Evolutionary conservation across 2,329 filamentous ascomycete genomes (phyloP).

Genomic region (Hymenoscyphus infarciens): DNA sequence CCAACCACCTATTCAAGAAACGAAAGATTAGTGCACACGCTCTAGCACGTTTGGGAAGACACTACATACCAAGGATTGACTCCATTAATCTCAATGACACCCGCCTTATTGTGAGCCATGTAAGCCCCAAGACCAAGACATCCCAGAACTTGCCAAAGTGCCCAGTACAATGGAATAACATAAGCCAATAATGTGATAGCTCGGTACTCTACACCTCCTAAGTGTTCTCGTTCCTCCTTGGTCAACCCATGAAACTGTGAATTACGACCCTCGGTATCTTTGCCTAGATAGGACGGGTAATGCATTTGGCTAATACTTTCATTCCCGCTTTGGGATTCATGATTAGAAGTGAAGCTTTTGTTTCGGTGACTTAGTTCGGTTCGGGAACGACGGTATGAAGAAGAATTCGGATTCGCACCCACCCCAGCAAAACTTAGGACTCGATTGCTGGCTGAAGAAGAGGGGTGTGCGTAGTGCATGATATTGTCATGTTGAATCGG

Average conservation of each 20-base stretch:
- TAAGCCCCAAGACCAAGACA: slow-evolving; percentile 59
- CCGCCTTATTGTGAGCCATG: slow-evolving; percentile 50
- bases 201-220: slow-evolving; percentile 62
- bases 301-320: slow-evolving; percentile 1
- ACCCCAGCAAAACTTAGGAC: slow-evolving; percentile 23
- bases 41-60: not conserved
- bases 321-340: not conserved
- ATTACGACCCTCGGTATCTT: slow-evolving; percentile 44
- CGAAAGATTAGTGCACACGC: not conserved
- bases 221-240: slow-evolving; percentile 50
- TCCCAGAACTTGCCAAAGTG: slow-evolving; percentile 56
- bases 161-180: slow-evolving; percentile 58
- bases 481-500: not conserved
- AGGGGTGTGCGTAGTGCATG: not conserved
- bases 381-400: slow-evolving; percentile 10
- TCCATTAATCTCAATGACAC: slow-evolving; percentile 49
- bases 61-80: slow-evolving; percentile 54
- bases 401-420: slow-evolving; percentile 16
- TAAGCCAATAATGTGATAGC: slow-evolving; percentile 57
- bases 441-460: slow-evolving; percentile 9
- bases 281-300: slow-evolving; percentile 28
- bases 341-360: not conserved
- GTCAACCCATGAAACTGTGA: slow-evolving; percentile 53
- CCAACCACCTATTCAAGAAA: slow-evolving; percentile 48
- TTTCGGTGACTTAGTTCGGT: not conserved